Conservation (phyloP, 75 land plant species). For the Pinus tabuliformis region DNA sequence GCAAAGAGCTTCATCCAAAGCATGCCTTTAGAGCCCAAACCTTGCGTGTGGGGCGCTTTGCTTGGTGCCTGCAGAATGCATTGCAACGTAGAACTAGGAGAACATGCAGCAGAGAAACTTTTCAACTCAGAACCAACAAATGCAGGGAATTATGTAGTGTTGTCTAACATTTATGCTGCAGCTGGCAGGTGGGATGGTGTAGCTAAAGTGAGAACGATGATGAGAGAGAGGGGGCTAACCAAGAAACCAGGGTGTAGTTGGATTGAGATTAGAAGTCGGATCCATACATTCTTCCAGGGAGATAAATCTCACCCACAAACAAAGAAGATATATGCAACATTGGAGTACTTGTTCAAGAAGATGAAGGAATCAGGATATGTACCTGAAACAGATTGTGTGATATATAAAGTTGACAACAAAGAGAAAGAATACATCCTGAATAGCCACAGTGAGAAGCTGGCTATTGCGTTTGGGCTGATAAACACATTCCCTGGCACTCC, state of each 20-base stretch:
- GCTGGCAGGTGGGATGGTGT: constrained; percentile 27
- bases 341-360: not conserved
- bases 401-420: not conserved
- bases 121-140: constrained; percentile 23
- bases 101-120: constrained; percentile 27
- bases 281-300: not conserved
- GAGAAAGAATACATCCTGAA: constrained; percentile 11
- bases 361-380: constrained; percentile 12
- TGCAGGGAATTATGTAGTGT: constrained; percentile 25
- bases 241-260: constrained; percentile 37
- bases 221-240: constrained; percentile 24
- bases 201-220: constrained; percentile 14
- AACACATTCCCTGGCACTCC: constrained; percentile 21
- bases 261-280: constrained; percentile 8
- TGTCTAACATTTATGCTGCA: constrained; percentile 32
- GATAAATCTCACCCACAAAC: constrained; percentile 4
- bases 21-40: constrained; percentile 24
- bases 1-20: constrained; percentile 32
- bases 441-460: constrained; percentile 17
- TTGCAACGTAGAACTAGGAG: constrained; percentile 26
- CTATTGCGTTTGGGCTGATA: constrained; percentile 18
- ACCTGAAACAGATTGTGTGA: not conserved
- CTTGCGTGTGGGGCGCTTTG: constrained; percentile 35
- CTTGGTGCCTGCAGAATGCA: constrained; percentile 35
- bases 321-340: constrained; percentile 2